A percentile compares a stretch with the other conserved stretches of the same genome.
Conservation (phyloP, 2,329 filamentous ascomycete species). For the Blastomyces gilchristii region DNA sequence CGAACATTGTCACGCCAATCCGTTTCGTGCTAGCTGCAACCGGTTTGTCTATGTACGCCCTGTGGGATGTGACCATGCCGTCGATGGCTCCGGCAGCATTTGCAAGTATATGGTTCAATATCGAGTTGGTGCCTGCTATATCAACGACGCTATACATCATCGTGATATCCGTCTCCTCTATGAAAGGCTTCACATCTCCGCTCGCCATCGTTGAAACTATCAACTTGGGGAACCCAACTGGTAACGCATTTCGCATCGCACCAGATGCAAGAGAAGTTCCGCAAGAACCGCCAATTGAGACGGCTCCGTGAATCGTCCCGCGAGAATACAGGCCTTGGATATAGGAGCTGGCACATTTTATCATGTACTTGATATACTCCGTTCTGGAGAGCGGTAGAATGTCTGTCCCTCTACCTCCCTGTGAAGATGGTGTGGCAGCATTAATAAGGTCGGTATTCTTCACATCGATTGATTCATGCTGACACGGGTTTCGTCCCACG, state of each 20-base stretch:
- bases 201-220: conserved; percentile 61
- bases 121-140: conserved; percentile 53
- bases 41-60: conserved; percentile 8
- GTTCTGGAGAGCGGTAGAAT: conserved; percentile 39
- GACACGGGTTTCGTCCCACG: conserved; percentile 40
- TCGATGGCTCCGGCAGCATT: conserved; percentile 55
- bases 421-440: conserved; percentile 20
- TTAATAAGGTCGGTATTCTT: conserved; percentile 35
- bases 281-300: conserved; percentile 53
- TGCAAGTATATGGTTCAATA: conserved; percentile 47
- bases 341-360: conserved; percentile 36
- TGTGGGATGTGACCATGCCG: conserved; percentile 47
- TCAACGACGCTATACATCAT: conserved; percentile 65
- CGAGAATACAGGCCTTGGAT: conserved; percentile 33
- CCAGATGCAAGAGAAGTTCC: conserved; percentile 52
- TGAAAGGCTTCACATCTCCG: conserved; percentile 53
- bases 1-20: conserved; percentile 63
- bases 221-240: conserved; percentile 58
- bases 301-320: conserved; percentile 43
- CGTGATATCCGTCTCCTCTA: conserved; percentile 58
- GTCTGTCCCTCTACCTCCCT: conserved; percentile 15
- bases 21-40: conserved; percentile 31
- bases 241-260: conserved; percentile 51
- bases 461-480: conserved; percentile 41
- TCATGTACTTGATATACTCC: conserved; percentile 50